These are phyloP conservation scores for Trichoderma asperelloides DNA, from an alignment of 495 filamentous ascomycete genomes.

Conservation along the genomic window DNA sequence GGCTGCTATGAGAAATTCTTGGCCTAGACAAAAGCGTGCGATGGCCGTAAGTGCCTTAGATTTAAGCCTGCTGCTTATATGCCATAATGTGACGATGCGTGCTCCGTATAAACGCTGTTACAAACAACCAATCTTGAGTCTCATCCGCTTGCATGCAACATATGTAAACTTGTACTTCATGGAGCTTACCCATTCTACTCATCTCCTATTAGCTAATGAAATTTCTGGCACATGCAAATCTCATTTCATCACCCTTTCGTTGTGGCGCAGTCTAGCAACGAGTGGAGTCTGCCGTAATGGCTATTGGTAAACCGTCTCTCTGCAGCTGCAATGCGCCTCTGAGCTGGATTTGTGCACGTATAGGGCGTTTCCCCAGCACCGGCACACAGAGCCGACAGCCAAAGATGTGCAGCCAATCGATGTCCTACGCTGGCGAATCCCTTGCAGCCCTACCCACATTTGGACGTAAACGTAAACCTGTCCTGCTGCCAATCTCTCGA, in stretches of 20 bases:
- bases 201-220: background rate
- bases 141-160: too few relatives aligned
- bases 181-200: background rate
- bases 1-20: too few relatives aligned
- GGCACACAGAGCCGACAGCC: background rate
- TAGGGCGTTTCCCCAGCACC: background rate
- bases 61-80: too few relatives aligned
- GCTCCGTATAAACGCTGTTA: too few relatives aligned
- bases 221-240: background rate
- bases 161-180: too few relatives aligned
- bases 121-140: too few relatives aligned
- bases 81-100: too few relatives aligned
- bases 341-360: too few relatives aligned
- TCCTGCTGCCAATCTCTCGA: too few relatives aligned
- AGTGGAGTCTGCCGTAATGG: background rate
- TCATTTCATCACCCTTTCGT: background rate
- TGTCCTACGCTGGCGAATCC: background rate
- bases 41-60: too few relatives aligned
- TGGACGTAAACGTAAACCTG: too few relatives aligned
- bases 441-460: background rate
- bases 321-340: background rate
- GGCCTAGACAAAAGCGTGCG: too few relatives aligned
- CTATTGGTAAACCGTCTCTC: background rate
- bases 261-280: background rate
- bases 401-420: background rate